These are phyloP conservation scores for Dryas drummondii DNA, from an alignment of 306 rosid species.

Conservation along the genomic window DNA sequence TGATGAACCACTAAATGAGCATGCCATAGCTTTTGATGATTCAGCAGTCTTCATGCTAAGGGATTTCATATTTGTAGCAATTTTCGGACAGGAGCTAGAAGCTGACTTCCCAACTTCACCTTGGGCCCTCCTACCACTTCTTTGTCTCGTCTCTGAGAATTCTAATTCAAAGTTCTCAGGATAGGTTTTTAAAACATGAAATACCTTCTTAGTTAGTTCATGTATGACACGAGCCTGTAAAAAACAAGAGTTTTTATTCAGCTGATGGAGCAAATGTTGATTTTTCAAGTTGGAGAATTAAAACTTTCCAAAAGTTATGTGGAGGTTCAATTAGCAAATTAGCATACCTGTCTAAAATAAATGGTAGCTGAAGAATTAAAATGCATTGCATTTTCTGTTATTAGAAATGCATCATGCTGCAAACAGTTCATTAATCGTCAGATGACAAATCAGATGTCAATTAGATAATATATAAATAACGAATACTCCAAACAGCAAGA, in stretches of 20 bases:
- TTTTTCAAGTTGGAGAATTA: constrained; percentile 4
- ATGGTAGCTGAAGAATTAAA: constrained; percentile 62
- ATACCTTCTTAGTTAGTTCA: constrained; percentile 52
- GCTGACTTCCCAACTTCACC: constrained; percentile 36
- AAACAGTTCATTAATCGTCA: constrained; percentile 33
- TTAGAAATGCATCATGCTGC: constrained; percentile 61
- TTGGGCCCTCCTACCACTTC: constrained; percentile 36
- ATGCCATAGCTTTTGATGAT: constrained; percentile 26
- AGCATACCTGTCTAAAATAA: constrained; percentile 67
- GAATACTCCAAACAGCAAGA: neutral
- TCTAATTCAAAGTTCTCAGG: constrained; percentile 55
- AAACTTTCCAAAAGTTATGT: neutral
- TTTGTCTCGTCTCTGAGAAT: constrained; percentile 42
- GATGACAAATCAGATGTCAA: constrained; percentile 7
- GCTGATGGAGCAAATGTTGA: constrained; percentile 1
- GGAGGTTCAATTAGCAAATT: constrained; percentile 6
- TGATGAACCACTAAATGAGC: constrained; percentile 31
- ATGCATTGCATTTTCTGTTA: constrained; percentile 67
- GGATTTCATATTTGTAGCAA: constrained; percentile 27
- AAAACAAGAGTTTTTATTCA: constrained; percentile 10
- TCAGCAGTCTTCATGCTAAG: constrained; percentile 17
- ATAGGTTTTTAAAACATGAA: constrained; percentile 41
- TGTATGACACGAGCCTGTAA: constrained; percentile 59
- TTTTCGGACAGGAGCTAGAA: constrained; percentile 14
- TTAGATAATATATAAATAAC: neutral